phyloP scores from a whole-genome alignment of 176 grass and related monocot genomes.

The Triticum timopheevii region DNA sequence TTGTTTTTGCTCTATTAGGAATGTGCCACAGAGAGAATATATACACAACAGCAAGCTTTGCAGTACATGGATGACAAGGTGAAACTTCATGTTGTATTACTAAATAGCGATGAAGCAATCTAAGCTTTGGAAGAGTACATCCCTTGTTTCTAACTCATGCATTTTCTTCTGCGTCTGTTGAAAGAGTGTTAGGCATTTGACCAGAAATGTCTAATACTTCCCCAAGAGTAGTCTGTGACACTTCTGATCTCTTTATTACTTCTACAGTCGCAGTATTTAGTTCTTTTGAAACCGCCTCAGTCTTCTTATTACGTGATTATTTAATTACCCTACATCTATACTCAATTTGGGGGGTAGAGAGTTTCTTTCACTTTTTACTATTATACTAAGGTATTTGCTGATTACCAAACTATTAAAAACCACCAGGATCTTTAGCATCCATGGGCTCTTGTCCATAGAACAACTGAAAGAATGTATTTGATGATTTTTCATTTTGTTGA shows the following conservation, averaged over 20 bases:
- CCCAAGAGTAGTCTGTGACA: background rate
- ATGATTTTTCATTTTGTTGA: background rate
- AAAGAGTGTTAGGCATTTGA: background rate
- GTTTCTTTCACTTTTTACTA: background rate
- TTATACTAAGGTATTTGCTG: background rate
- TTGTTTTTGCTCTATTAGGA: constrained; percentile 52
- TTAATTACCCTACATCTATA: background rate
- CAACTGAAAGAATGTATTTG: background rate
- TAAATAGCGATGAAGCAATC: constrained; percentile 6
- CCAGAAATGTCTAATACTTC: background rate
- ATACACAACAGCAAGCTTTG: constrained; percentile 80
- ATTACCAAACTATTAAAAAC: background rate
- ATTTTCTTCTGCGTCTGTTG: background rate
- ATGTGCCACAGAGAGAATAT: constrained; percentile 94
- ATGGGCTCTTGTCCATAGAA: background rate
- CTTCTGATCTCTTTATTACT: background rate
- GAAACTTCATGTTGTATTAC: background rate
- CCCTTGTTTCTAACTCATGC: background rate
- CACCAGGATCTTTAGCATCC: background rate
- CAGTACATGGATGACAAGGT: constrained; percentile 93
- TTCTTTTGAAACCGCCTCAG: background rate
- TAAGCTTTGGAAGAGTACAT: constrained; percentile 22
- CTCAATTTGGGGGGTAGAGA: background rate
- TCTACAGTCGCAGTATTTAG: background rate
- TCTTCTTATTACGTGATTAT: background rate